phyloP scores from a whole-genome alignment of 306 rosid species.

The Canavalia ensiformis region DNA sequence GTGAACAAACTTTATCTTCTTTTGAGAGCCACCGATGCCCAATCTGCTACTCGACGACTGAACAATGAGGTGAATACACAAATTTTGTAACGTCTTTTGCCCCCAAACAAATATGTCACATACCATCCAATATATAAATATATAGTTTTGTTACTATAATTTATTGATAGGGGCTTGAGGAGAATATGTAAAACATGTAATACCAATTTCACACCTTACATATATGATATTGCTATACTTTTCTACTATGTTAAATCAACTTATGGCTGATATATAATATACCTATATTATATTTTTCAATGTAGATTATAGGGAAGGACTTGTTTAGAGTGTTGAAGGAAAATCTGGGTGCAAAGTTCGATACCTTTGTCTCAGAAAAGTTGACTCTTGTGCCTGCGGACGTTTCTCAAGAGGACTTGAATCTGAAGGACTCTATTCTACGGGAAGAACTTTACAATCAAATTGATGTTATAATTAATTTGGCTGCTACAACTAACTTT shows the following conservation, averaged over 20 bases:
- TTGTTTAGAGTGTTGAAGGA: slow-evolving; percentile 68
- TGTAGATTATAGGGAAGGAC: slow-evolving; percentile 70
- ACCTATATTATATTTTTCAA: background rate
- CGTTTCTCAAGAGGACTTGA: slow-evolving; percentile 61
- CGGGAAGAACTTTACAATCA: slow-evolving; percentile 58
- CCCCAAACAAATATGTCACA: no score
- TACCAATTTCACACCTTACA: no score
- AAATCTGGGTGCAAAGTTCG: slow-evolving; percentile 59
- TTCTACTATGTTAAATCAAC: no score
- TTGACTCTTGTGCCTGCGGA: slow-evolving; percentile 66
- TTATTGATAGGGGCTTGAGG: no score
- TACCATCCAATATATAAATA: no score
- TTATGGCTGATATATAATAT: no score
- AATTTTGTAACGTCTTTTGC: background rate
- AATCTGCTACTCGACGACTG: slow-evolving; percentile 63
- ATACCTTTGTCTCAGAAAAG: slow-evolving; percentile 58
- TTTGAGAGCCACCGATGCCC: slow-evolving; percentile 63
- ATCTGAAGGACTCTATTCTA: slow-evolving; percentile 56
- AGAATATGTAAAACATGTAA: no score
- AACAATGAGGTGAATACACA: slow-evolving; percentile 60
- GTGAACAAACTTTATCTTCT: slow-evolving; percentile 85
- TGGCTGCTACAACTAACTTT: slow-evolving; percentile 83
- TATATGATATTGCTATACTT: no score
- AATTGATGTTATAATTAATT: slow-evolving; percentile 63
- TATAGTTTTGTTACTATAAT: no score